phyloP scores from a whole-genome alignment of 2,329 filamentous ascomycete genomes.

The Trichoderma arundinaceum region DNA sequence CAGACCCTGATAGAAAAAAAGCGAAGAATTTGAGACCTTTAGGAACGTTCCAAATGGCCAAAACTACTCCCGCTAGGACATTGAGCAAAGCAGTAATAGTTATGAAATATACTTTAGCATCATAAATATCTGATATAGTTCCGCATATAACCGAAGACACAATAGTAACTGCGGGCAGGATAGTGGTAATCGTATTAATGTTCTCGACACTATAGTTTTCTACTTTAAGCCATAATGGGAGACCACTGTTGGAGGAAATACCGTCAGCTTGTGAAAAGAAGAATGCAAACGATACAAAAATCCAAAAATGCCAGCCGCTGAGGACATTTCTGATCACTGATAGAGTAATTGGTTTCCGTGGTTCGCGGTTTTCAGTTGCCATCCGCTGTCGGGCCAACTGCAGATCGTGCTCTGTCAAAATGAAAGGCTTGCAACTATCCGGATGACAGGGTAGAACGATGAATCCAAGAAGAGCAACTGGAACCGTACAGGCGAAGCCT shows the following conservation, averaged over 20 bases:
- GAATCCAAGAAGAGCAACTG: conserved; percentile 43
- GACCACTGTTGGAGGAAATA: conserved; percentile 44
- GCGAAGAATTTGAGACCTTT: conserved; percentile 45
- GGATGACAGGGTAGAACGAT: conserved; percentile 44
- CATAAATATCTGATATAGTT: conserved; percentile 60
- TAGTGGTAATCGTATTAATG: conserved; percentile 58
- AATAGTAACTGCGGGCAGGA: conserved; percentile 46
- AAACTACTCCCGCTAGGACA: conserved; percentile 39
- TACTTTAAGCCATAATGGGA: conserved; percentile 44
- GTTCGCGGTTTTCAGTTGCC: conserved; percentile 39
- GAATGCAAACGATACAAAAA: conserved; percentile 38
- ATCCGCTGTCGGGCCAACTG: conserved; percentile 42
- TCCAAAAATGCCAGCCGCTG: conserved; percentile 42
- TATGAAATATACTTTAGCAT: conserved; percentile 46
- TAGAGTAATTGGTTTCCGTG: conserved; percentile 40
- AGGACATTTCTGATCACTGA: conserved; percentile 39
- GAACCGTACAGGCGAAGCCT: conserved; percentile 45
- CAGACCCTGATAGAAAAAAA: conserved; percentile 44
- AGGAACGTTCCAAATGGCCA: conserved; percentile 46
- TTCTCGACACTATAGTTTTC: conserved; percentile 45
- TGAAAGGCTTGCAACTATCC: conserved; percentile 38
- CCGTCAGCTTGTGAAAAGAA: conserved; percentile 44
- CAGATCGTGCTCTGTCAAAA: conserved; percentile 39
- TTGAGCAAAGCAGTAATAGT: conserved; percentile 35
- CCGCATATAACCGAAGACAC: conserved; percentile 59